These are phyloP conservation scores for Fusarium oxysporum DNA, from an alignment of 2,329 filamentous ascomycete species.

Conservation along the genomic window DNA sequence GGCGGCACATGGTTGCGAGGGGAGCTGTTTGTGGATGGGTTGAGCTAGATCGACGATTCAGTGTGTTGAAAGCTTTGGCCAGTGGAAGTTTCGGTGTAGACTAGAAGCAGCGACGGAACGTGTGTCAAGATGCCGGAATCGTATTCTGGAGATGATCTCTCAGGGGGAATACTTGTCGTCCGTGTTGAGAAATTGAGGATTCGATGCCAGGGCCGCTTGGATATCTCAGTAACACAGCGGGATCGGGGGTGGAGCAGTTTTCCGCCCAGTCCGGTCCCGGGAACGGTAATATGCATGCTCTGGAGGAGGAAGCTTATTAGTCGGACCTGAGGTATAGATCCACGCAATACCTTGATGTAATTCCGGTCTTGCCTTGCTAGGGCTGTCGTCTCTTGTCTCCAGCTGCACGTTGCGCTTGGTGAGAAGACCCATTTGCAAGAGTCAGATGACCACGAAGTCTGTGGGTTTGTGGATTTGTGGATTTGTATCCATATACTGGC, in stretches of 20 bases:
- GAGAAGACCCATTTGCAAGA: slow-evolving; percentile 21
- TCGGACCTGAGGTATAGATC: slow-evolving; percentile 21
- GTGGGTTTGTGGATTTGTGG: slow-evolving; percentile 32
- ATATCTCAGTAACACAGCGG: slow-evolving; percentile 26
- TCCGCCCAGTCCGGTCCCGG: slow-evolving; percentile 41
- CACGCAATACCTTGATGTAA: slow-evolving; percentile 29
- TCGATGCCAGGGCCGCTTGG: slow-evolving; percentile 6
- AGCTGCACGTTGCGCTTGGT: background rate
- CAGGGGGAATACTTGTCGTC: background rate
- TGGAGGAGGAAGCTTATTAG: slow-evolving; percentile 39
- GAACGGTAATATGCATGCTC: slow-evolving; percentile 38
- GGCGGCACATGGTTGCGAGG: slow-evolving; percentile 39
- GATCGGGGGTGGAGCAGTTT: slow-evolving; percentile 21
- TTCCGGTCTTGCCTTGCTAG: slow-evolving; percentile 12
- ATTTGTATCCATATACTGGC: slow-evolving; percentile 28
- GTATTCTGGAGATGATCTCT: slow-evolving; percentile 1
- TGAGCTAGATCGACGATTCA: slow-evolving; percentile 23
- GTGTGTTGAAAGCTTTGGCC: slow-evolving; percentile 24
- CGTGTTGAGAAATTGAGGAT: background rate
- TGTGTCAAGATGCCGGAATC: slow-evolving; percentile 4
- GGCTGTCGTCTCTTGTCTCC: slow-evolving; percentile 31
- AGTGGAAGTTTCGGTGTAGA: slow-evolving; percentile 16
- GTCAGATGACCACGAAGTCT: slow-evolving; percentile 24
- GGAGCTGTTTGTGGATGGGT: slow-evolving; percentile 35
- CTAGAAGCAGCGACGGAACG: slow-evolving; percentile 24